Base-by-base conservation (phyloP, 1,139 yeast genomes). In the Lodderomyces oxycetoniae region DNA sequence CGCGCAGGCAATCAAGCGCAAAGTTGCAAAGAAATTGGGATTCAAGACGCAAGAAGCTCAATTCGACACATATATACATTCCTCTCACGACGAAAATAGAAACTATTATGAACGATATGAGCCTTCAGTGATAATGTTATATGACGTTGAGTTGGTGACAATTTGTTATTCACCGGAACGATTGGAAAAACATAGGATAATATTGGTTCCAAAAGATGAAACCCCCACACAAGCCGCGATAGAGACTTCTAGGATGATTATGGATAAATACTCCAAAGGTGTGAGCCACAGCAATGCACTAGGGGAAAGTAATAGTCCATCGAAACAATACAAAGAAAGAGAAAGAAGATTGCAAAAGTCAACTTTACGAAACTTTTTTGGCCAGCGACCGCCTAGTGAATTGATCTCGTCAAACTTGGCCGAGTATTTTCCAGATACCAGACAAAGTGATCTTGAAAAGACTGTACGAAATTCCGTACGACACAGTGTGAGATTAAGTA, bases 321-420 rank as follows among this genome's bases (percentile, higher is more conserved):
- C n/a, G n/a, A 26, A 16, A 26, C 14, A 11, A 4, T 11, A n/a
- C 5, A 13, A n/a, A 15, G 15, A 8, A 7, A 8, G n/a, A n/a
- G 27, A 5, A 26, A 27, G n/a, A 10, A 23, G 17, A 10, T 13
- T 24, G 10, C 34, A 32, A 37, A 10, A 44, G 37, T 53, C 60
- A 2, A 54, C 57, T 3, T 63, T 67, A 58, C 71, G 74, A 43
- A 73, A 73, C 41, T 75, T 86, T 43, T 82, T 83, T 52, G 94
- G 94, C 11, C 96, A 87, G 52, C 70, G 97, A 49, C 98, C 98
- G 9, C 91, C 96, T 2, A 81, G 93, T 43, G 96, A 88, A 53
- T 73, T 88, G 50, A 91, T 91, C 44, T 86, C 96, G 1, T 80
- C 91, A 9, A 88, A 91, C 52, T 65, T 91, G 48, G 83, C 88